phyloP scores from a whole-genome alignment of 2,329 filamentous ascomycete genomes.

The Aspergillus sp. region DNA sequence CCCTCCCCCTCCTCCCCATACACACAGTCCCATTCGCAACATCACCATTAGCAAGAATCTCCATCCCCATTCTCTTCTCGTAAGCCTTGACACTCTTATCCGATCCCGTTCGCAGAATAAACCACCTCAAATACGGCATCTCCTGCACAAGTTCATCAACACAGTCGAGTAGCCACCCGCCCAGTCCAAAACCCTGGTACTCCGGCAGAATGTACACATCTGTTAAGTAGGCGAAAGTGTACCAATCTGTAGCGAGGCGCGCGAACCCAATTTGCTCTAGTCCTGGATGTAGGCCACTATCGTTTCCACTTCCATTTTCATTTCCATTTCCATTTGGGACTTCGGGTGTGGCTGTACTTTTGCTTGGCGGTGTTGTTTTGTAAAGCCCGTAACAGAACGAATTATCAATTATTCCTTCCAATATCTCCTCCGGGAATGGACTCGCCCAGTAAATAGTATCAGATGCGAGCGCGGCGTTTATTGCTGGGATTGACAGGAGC shows the following conservation, averaged over 20 bases:
- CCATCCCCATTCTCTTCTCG: constrained; percentile 21
- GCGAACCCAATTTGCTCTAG: constrained; percentile 57
- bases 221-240: constrained; percentile 68
- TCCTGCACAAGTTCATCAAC: constrained; percentile 57
- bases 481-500: constrained; percentile 54
- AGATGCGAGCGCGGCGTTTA: constrained; percentile 58
- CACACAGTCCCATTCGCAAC: background rate
- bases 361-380: background rate
- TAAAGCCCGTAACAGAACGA: constrained; percentile 64
- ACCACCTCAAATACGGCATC: constrained; percentile 61
- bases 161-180: constrained; percentile 63
- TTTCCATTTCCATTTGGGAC: constrained; percentile 1
- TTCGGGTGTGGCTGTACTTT: no score
- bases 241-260: constrained; percentile 67
- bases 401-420: constrained; percentile 56
- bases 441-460: constrained; percentile 64
- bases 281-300: background rate
- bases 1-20: constrained; percentile 14
- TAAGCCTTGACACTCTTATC: constrained; percentile 23
- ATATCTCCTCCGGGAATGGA: constrained; percentile 48
- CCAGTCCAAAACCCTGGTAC: constrained; percentile 63
- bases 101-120: constrained; percentile 48
- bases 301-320: background rate
- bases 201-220: constrained; percentile 65
- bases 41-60: constrained; percentile 9